Percentiles rank a stretch among this genome's conserved stretches.
phyloP scores from a whole-genome alignment of 2,329 filamentous ascomycete genomes.

The Clarireedia sp. region DNA sequence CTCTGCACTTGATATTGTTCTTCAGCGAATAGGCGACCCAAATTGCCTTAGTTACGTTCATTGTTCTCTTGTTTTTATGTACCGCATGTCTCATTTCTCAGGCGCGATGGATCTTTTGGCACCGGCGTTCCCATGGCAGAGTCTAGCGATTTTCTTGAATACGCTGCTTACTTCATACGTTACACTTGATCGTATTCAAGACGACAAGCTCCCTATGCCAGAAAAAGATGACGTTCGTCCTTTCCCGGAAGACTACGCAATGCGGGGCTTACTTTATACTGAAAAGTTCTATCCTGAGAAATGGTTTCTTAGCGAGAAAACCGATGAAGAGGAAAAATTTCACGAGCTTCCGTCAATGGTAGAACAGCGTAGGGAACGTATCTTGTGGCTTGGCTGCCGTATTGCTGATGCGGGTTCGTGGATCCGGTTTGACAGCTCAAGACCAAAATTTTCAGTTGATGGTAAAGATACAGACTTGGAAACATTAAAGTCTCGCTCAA shows the following conservation, averaged over 20 bases:
- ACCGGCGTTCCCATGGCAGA: slow-evolving; percentile 17
- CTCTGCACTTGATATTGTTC: slow-evolving; percentile 12
- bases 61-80: slow-evolving; percentile 19
- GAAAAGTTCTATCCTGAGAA: slow-evolving; percentile 17
- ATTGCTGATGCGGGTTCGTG: slow-evolving; percentile 10
- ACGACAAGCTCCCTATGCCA: slow-evolving; percentile 14
- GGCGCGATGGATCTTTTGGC: slow-evolving; percentile 14
- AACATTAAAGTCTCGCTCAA: background rate
- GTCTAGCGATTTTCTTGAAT: slow-evolving; percentile 16
- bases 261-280: slow-evolving; percentile 19
- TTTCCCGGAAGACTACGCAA: slow-evolving; percentile 20
- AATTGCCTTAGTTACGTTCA: slow-evolving; percentile 21
- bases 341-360: slow-evolving; percentile 24
- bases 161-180: slow-evolving; percentile 10
- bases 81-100: slow-evolving; percentile 12
- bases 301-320: slow-evolving; percentile 21
- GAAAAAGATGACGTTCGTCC: slow-evolving; percentile 20
- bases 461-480: background rate
- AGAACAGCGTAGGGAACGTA: slow-evolving; percentile 20
- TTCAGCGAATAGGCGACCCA: slow-evolving; percentile 18
- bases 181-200: slow-evolving; percentile 12
- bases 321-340: slow-evolving; percentile 25
- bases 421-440: slow-evolving; percentile 6
- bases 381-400: slow-evolving; percentile 18
- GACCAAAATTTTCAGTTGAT: slow-evolving; percentile 2